phyloP scores from a whole-genome alignment of 345 rosid species.

The Populus nigra region DNA sequence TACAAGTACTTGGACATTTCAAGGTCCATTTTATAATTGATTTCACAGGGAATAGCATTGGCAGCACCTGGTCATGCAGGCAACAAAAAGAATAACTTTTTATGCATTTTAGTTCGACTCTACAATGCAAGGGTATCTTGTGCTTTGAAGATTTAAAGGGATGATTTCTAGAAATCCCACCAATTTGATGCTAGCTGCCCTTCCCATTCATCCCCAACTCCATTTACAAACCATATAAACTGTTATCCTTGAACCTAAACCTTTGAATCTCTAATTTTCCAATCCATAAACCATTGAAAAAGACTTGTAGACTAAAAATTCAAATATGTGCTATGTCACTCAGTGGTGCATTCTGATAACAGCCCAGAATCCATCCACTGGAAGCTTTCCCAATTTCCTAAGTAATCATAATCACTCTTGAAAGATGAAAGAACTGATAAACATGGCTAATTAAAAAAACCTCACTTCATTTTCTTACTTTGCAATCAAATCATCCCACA shows the following conservation, averaged over 20 bases:
- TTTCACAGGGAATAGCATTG: not conserved
- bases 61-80: not conserved
- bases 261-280: no score
- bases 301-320: no score
- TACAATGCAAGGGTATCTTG: not conserved
- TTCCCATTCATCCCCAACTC: no score
- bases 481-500: not conserved
- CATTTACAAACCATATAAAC: no score
- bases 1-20: slow-evolving; percentile 3
- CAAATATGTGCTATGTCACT: no score
- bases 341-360: not conserved
- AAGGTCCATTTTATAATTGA: not conserved
- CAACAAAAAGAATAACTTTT: not conserved
- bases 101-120: not conserved
- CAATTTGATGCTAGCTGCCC: no score
- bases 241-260: no score
- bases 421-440: not conserved
- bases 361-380: not conserved
- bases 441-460: not conserved
- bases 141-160: no score
- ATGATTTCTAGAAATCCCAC: no score
- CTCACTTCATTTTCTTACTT: not conserved
- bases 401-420: not conserved
- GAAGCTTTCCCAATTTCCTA: not conserved
- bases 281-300: no score